These are phyloP conservation scores for Cladophialophora exuberans DNA, from an alignment of 2,329 filamentous ascomycete genomes.

Conservation along the genomic window DNA sequence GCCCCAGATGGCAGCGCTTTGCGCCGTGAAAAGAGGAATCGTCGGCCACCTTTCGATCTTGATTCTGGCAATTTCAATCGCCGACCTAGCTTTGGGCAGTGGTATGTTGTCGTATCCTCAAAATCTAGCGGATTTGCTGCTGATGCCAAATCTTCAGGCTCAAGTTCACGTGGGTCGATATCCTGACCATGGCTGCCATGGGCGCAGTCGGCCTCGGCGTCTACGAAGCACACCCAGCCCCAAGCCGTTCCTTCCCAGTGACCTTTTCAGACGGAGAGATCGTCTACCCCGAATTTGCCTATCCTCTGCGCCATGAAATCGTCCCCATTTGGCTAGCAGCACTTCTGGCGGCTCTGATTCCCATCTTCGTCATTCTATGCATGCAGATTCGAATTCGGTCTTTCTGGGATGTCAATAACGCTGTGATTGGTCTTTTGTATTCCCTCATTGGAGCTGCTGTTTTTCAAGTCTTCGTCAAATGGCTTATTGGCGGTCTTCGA, in stretches of 20 bases:
- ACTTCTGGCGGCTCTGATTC: conserved; percentile 65
- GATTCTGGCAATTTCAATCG: conserved; percentile 48
- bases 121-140: not conserved
- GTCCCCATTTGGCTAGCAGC: conserved; percentile 73
- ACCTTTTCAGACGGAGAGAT: conserved; percentile 68
- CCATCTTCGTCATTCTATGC: conserved; percentile 66
- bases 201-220: conserved; percentile 70
- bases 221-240: conserved; percentile 61
- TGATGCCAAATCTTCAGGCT: conserved; percentile 18
- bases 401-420: conserved; percentile 71
- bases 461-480: conserved; percentile 77
- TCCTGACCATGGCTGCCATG: conserved; percentile 68
- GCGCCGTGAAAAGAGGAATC: conserved; percentile 4
- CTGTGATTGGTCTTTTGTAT: conserved; percentile 70
- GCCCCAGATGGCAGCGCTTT: conserved; percentile 6
- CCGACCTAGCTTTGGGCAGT: conserved; percentile 67
- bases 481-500: conserved; percentile 72
- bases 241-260: conserved; percentile 70
- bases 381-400: conserved; percentile 70
- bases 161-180: conserved; percentile 66
- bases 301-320: conserved; percentile 70
- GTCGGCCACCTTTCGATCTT: conserved; percentile 24
- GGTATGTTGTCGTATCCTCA: conserved; percentile 48
- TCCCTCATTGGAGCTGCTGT: conserved; percentile 71
- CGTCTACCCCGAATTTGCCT: conserved; percentile 71